phyloP scores from a whole-genome alignment of 306 rosid species.

The Medicago truncatula region DNA sequence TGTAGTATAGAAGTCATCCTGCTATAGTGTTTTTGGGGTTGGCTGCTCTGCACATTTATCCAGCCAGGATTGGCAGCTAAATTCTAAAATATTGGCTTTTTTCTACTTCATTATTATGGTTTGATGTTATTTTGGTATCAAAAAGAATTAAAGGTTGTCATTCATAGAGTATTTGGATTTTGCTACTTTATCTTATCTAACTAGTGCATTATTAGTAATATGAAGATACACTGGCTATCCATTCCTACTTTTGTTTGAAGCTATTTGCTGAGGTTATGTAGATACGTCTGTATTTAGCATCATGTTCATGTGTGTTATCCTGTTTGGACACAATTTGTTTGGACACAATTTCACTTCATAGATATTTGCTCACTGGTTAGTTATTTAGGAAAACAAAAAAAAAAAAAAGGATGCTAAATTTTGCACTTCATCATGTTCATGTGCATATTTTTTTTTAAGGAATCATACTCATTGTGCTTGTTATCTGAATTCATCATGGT shows the following conservation, averaged over 20 bases:
- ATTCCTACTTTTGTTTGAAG: constrained; percentile 3
- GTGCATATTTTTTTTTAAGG: too few species aligned
- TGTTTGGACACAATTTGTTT: not conserved
- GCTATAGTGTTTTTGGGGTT: not conserved
- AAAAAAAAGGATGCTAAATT: not conserved
- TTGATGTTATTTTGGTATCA: constrained; percentile 3
- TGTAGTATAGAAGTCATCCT: not conserved
- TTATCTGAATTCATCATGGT: constrained; percentile 15
- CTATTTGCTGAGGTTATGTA: constrained; percentile 25
- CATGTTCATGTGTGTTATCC: not conserved
- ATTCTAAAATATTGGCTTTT: not conserved
- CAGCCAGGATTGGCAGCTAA: too few species aligned
- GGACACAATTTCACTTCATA: constrained; percentile 6
- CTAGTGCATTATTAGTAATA: not conserved
- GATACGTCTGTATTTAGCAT: constrained; percentile 11
- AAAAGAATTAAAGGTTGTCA: constrained; percentile 12
- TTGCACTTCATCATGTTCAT: constrained; percentile 2
- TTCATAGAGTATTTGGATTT: constrained; percentile 14
- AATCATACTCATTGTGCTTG: not conserved
- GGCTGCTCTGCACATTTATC: not conserved
- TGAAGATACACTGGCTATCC: constrained; percentile 1
- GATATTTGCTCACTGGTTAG: constrained; percentile 11
- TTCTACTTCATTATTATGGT: constrained; percentile 19
- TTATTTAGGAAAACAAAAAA: not conserved
- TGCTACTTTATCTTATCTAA: constrained; percentile 9